Percentiles rank a stretch among this genome's conserved stretches.
Evolutionary conservation across 768 basidiomycete genomes (phyloP).

Genomic region (Tephrocybe sp.): DNA sequence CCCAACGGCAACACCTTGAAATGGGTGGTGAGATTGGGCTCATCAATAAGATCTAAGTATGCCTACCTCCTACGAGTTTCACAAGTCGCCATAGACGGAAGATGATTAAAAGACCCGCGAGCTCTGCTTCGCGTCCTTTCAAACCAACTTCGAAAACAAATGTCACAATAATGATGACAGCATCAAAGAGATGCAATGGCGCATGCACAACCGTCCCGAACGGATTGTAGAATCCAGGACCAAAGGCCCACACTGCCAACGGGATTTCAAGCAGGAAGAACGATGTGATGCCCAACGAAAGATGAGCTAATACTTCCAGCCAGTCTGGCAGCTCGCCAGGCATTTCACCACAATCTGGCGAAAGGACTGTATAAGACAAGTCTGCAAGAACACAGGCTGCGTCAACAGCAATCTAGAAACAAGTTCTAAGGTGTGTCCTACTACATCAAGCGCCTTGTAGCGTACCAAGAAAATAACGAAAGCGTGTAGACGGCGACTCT

Average conservation of each 20-base stretch:
- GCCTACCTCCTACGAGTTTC: constrained; percentile 58
- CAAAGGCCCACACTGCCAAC: constrained; percentile 62
- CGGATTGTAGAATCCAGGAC: constrained; percentile 61
- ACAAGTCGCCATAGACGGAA: constrained; percentile 81
- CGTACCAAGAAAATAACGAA: constrained; percentile 57
- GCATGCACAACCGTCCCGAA: constrained; percentile 52
- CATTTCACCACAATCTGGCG: constrained; percentile 37
- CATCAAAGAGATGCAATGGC: constrained; percentile 72
- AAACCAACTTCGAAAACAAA: constrained; percentile 72
- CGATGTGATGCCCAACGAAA: constrained; percentile 67
- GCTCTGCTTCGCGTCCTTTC: constrained; percentile 65
- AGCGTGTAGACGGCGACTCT: constrained; percentile 51
- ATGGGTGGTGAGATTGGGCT: neutral
- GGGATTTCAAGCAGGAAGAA: constrained; percentile 81
- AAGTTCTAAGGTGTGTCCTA: neutral
- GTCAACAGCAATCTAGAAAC: constrained; percentile 55
- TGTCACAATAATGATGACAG: constrained; percentile 64
- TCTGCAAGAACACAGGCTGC: constrained; percentile 70
- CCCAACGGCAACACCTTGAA: constrained; percentile 69
- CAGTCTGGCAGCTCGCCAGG: constrained; percentile 49
- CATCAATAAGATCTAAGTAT: neutral
- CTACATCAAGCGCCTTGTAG: neutral
- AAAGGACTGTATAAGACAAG: constrained; percentile 65
- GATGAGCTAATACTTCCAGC: constrained; percentile 58
- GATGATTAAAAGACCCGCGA: constrained; percentile 66